These are phyloP conservation scores for Mucor piriformis DNA, from an alignment of 371 early-diverging fungal species.

Conservation along the genomic window DNA sequence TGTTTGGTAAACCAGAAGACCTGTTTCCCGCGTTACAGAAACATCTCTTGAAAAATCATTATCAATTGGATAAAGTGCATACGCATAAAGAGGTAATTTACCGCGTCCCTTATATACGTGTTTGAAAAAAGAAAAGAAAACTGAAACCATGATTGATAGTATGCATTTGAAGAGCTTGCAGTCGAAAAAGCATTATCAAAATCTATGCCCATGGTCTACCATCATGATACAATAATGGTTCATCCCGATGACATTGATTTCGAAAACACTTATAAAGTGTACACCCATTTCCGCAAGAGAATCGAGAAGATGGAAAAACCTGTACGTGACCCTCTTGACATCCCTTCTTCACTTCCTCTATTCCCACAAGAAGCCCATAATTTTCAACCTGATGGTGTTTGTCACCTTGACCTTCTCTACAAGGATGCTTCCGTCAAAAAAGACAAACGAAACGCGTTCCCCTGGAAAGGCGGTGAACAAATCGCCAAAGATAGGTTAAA, in stretches of 20 bases:
- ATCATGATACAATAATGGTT: conserved; percentile 26
- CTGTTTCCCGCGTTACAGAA: conserved; percentile 18
- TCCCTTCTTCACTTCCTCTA: conserved; percentile 19
- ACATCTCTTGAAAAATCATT: conserved; percentile 11
- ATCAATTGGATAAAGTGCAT: conserved; percentile 18
- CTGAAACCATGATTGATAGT: no score
- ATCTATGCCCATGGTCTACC: conserved; percentile 1
- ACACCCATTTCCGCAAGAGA: conserved; percentile 32
- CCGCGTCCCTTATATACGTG: no score
- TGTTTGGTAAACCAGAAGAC: conserved; percentile 33
- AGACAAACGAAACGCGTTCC: conserved; percentile 37
- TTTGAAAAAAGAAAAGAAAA: neutral
- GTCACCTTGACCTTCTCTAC: conserved; percentile 8
- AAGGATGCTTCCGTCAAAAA: conserved; percentile 7
- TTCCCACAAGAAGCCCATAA: conserved; percentile 12
- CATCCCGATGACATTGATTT: conserved; percentile 35
- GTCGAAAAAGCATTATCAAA: conserved; percentile 26
- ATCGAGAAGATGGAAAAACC: conserved; percentile 33
- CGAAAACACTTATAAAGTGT: conserved; percentile 33
- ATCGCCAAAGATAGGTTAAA: conserved; percentile 33
- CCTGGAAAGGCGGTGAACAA: conserved; percentile 46
- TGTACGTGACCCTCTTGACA: conserved; percentile 14
- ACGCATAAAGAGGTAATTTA: conserved; percentile 38
- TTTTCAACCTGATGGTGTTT: conserved; percentile 6
- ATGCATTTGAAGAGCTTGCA: conserved; percentile 35